Conservation (phyloP, 75 land plant genomes). For the Picea sitchensis region DNA sequence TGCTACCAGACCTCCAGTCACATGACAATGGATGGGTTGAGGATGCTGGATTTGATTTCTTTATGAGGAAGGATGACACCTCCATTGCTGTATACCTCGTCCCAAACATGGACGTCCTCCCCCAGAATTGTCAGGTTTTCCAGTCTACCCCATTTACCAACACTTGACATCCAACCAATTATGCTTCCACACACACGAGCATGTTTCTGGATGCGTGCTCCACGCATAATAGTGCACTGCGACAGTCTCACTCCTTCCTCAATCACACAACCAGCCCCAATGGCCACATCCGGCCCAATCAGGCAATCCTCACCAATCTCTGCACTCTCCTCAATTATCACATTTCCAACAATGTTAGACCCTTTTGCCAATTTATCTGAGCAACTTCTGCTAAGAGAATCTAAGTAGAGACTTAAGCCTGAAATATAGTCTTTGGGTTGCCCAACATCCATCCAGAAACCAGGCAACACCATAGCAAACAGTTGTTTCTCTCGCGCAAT, state of each 20-base stretch:
- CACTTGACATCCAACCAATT: slow-evolving; percentile 93
- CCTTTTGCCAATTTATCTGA: slow-evolving; percentile 60
- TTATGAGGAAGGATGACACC: slow-evolving; percentile 93
- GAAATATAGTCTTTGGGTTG: slow-evolving; percentile 91
- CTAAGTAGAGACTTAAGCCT: slow-evolving; percentile 79
- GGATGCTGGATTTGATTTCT: slow-evolving; percentile 81
- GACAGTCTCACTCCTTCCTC: slow-evolving; percentile 88
- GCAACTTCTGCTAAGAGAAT: slow-evolving; percentile 58
- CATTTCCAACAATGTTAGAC: slow-evolving; percentile 67
- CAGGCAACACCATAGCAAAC: slow-evolving; percentile 84
- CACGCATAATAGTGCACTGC: slow-evolving; percentile 90
- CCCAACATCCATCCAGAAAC: slow-evolving; percentile 96
- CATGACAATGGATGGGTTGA: slow-evolving; percentile 93
- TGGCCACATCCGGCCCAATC: slow-evolving; percentile 92
- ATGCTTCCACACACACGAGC: slow-evolving; percentile 88
- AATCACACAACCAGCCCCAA: slow-evolving; percentile 87
- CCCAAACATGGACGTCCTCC: slow-evolving; percentile 88
- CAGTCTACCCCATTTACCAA: slow-evolving; percentile 89
- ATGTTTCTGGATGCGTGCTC: slow-evolving; percentile 81
- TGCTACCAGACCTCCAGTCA: slow-evolving; percentile 12
- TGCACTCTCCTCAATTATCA: slow-evolving; percentile 71
- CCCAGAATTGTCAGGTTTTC: slow-evolving; percentile 95
- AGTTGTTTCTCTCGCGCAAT: slow-evolving; percentile 70
- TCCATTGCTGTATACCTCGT: slow-evolving; percentile 85
- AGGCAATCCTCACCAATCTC: slow-evolving; percentile 83